Base-by-base conservation (phyloP, 129 eudicot species). In the Lactuca saligna region DNA sequence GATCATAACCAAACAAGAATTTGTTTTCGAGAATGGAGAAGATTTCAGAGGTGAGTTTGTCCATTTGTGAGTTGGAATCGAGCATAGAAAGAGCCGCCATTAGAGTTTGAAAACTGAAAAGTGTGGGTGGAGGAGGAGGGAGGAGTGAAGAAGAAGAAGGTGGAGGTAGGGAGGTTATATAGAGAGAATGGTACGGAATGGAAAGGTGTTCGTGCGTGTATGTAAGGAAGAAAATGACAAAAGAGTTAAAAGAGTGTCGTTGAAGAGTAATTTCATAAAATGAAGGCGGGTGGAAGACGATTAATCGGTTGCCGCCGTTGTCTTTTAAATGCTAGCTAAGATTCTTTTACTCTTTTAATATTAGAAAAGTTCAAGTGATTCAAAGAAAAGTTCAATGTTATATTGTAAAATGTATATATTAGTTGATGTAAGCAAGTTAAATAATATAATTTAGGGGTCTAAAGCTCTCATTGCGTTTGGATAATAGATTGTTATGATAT, bases 21-120 rank as follows among this genome's bases (percentile, higher is more conserved):
- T 85, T 88, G 83, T 85, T 88, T 78, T 88, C 95, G 3, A 88
- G 95, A 48, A 88, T 85, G 0, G 95, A 85, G 83, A 88, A 88
- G 67, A 88, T 88, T 4, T 88, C 91, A 3, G 72, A 71, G 3
- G 95, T 85, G 76, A 87, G 90, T 60, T 87, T 72, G 70, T 87
- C 89, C 71, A 72, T 82, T 6, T 78, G 79, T 5, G 41, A 56
- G 49, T 74, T 69, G 20, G 68, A 54, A 48, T 81, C 76, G 11
- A 75, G 50, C 80, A 77, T 77, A 20, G 86, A 72, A 33, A 73
- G 20, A 12, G 76, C 57, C 8, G 76, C 74, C 72, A 68, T 68
- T 35, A n/a, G 57, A 8, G 32, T 65, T 64, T 65, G 66, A 57
- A 46, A 12, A 46, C 57, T 65, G 66, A 57, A 46, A 12, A 46